Evolutionary conservation across 2,329 filamentous ascomycete genomes (phyloP), one percentile per base, ranked within the genome.

Genomic region (Didymella segeticola): DNA sequence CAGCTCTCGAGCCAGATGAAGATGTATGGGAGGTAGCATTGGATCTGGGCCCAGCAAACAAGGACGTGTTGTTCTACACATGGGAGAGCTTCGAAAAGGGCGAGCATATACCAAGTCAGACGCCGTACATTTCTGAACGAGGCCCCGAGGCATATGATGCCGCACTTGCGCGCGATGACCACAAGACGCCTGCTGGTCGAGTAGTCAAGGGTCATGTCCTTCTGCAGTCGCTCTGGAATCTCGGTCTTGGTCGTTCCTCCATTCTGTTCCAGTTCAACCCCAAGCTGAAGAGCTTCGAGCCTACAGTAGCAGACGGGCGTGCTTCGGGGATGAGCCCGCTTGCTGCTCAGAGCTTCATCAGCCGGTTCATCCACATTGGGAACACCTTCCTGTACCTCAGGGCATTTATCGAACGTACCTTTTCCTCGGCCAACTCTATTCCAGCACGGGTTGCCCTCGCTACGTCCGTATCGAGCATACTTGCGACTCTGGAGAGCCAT

Each of bases 201-300:
- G 64, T 79, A 5, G 36, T 80, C 2, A 73, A 73, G 15, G 65
- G 67, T 14, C 63, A 76, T 37, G 61, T 74, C 2, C 64, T 76
- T 4, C 56, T 81, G 2, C 66, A 73, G 15, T 87, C 86, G 10
- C 76, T 93, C 0, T 78, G 89, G 56, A 83, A 86, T 11, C 77
- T 93, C 1, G 84, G 86, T 0, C 81, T 92, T 5, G 90, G 90
- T 0, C 82, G 89, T 41, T 87, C 86, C 31, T 93, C 90, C 0
- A 79, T 89, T 1, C 82, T 95, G 27, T 95, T 91, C 70, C 68
- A 74, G 0, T 91, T 85, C 80, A 78, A 87, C 43, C 69, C 78
- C 2, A 76, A 78, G 2, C 78, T 79, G 23, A 75, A 73, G 20
- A 76, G 75, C 0, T 91, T 93, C 62, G 70, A 75, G 31, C 76